These are phyloP conservation scores for Atkinsonella hypoxylon DNA, from an alignment of 2,329 filamentous ascomycete species.

Conservation along the genomic window DNA sequence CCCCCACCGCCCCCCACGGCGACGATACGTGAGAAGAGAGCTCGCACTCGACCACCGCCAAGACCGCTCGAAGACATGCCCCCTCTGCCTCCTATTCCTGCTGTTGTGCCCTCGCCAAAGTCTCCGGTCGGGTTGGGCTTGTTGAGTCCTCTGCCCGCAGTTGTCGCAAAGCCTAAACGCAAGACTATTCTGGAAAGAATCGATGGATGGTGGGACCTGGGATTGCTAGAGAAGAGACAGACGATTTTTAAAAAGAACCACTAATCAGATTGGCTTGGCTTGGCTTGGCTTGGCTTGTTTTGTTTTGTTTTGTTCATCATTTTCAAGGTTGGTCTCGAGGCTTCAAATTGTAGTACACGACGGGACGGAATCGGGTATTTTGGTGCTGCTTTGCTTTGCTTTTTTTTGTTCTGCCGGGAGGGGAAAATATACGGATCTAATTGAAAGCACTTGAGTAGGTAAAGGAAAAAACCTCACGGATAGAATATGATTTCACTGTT, in stretches of 20 bases:
- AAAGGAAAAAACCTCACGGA: no score
- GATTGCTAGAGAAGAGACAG: constrained; percentile 33
- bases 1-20: constrained; percentile 23
- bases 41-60: constrained; percentile 12
- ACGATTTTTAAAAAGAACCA: constrained; percentile 17
- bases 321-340: neutral
- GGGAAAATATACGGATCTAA: neutral
- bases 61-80: constrained; percentile 18
- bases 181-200: constrained; percentile 36
- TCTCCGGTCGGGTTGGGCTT: constrained; percentile 2
- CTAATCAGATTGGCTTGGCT: neutral
- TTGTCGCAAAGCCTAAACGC: constrained; percentile 23
- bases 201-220: constrained; percentile 45
- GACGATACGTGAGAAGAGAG: constrained; percentile 14
- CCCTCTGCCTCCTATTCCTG: constrained; percentile 14
- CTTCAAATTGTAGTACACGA: neutral
- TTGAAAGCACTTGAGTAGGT: neutral
- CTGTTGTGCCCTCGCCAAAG: constrained; percentile 7
- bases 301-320: neutral
- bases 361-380: neutral
- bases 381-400: neutral
- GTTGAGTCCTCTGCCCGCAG: constrained; percentile 6
- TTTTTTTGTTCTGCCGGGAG: neutral
- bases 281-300: neutral
- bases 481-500: neutral